Base-by-base conservation (phyloP, 2,329 filamentous ascomycete genomes). In the Colletotrichum filicis region DNA sequence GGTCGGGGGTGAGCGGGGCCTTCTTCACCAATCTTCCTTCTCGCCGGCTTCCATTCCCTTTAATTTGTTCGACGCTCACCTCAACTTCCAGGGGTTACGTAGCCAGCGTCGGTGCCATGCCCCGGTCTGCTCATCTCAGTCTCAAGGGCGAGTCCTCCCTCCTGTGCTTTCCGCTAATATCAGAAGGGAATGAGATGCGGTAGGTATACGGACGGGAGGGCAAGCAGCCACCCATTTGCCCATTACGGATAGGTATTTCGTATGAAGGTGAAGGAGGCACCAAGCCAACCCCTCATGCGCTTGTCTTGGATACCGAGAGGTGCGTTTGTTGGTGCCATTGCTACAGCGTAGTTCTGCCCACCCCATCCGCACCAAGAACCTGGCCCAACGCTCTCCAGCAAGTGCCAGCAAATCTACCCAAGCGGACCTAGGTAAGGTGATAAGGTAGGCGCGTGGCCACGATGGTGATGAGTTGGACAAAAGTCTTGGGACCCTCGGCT, bases 141-240 rank as follows among this genome's bases (percentile, higher is more conserved):
- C 26, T 26, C 52, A 61, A 61, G 60, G 56, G 37, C 46, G 60
- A 35, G 37, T 42, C 30, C 53, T 53, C 22, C 16, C 59, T 19
- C 28, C 32, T 22, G 19, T 26, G 22, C 52, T 59, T 65, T 55
- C 61, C 28, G 52, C 67, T 60, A 58, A 66, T 22, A n/a, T 53
- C 57, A 28, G 49, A 56, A 37, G 46, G 49, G 35, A 22, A 35
- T 49, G 66, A 24, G 30, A 53, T 60, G 70, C 60, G 55, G 60
- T 49, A 70, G 55, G 60, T 49, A 70, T 70, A 73, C 62, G 19
- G 32, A 71, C 65, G 67, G 28, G 55, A 69, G 60, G 24, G 71
- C 35, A 66, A 73, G 58, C 61, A 71, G 71, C 66, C 61, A 56
- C 60, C 46, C 70, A 35, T 63, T 24, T 28, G 28, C 7, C 52